Conservation (phyloP, 345 rosid species). For the Salix viminalis region DNA sequence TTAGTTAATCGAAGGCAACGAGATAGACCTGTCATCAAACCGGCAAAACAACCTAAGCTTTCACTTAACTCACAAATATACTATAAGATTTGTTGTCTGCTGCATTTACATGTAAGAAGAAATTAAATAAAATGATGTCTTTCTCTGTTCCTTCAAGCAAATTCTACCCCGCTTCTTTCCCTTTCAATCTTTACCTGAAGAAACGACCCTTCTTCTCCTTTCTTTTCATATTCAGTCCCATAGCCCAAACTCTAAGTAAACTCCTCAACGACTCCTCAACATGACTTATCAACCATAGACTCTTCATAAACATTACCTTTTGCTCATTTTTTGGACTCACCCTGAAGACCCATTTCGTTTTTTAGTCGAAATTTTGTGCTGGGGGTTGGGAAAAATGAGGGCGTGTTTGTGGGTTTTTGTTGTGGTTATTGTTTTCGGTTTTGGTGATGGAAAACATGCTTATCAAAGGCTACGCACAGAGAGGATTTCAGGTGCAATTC, state of each 20-base stretch:
- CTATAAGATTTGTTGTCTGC: neutral
- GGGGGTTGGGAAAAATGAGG: constrained; percentile 31
- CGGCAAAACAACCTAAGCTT: constrained; percentile 46
- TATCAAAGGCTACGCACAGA: constrained; percentile 51
- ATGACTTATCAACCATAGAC: constrained; percentile 64
- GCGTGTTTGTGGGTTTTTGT: constrained; percentile 28
- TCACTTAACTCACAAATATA: constrained; percentile 17
- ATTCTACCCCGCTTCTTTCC: constrained; percentile 35
- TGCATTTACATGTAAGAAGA: neutral
- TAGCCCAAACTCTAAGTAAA: constrained; percentile 55
- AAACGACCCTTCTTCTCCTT: constrained; percentile 17
- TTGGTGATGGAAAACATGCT: constrained; percentile 28
- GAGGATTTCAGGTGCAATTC: constrained; percentile 63
- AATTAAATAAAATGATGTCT: neutral
- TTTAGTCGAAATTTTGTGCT: neutral
- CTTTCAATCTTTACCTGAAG: constrained; percentile 29
- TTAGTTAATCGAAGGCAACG: constrained; percentile 3
- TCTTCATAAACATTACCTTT: constrained; percentile 34
- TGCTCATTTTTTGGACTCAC: constrained; percentile 17
- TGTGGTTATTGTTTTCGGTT: constrained; percentile 24
- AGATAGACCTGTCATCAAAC: constrained; percentile 44
- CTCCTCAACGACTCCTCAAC: constrained; percentile 60
- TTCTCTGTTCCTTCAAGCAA: constrained; percentile 73
- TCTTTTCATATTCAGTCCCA: constrained; percentile 4
- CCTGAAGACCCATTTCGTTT: constrained; percentile 22